Evolutionary conservation across 768 basidiomycete species (phyloP), one percentile per base, ranked within the genome.

Genomic region (Suillus lakei): DNA sequence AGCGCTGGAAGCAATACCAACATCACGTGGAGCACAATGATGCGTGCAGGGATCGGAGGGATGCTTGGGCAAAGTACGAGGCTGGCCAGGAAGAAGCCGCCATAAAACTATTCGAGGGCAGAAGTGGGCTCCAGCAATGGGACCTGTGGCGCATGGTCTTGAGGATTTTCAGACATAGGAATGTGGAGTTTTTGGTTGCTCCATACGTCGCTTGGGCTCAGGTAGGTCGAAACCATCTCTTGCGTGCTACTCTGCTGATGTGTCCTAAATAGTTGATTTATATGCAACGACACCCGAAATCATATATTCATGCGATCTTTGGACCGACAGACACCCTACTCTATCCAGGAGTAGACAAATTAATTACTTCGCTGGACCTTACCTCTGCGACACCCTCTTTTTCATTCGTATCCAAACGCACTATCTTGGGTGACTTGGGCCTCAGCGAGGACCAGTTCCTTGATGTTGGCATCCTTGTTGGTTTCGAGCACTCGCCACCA

Each of bases 161-260:
- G 71, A 85, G 96, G 65, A 91, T 96, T 60, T 98, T 99, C 78
- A 89, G 94, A 74, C 93, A 98, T 79, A 84, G 97, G 53, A 93
- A 93, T 70, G 96, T 98, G 65, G 97, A 99, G 79, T 99, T 96
- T 74, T 85, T 99, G 55, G 90, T 98, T 65, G 96, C 98, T 54
- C 98, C 98, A 13, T 99, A 99, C 78, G 83, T 94, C 61, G 91
- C 96, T 41, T 95, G 93, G 91, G 92, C 97, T 53, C 97, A 99
- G 87, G 96, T 96, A 74, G 71, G 91, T 83, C 46, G 61, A 39
- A 50, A 34, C 51, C 51, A n/a, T 28, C 18, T 46, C 36, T 43
- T n/a, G 26, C n/a, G 32, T 16, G 39, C 39, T 21, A 2, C 36
- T 8, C 6, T 4, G 30, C 65, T 76, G 28, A 77, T 34, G 13